These are phyloP conservation scores for Exophiala xenobiotica DNA, from an alignment of 2,329 filamentous ascomycete genomes.

Conservation along the genomic window DNA sequence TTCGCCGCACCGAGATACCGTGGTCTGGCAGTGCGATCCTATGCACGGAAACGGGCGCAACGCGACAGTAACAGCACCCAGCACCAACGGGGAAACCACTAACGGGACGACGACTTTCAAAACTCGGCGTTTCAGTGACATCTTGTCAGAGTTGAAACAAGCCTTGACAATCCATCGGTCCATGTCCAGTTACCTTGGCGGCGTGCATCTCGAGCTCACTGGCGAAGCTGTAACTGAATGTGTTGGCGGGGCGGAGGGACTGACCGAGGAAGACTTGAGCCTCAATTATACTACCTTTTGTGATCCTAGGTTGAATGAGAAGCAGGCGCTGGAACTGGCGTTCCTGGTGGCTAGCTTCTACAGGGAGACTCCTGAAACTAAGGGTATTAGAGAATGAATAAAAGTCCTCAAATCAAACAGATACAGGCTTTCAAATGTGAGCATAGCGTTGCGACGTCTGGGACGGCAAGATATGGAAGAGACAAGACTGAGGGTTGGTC, in stretches of 20 bases:
- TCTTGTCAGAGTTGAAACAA: constrained; percentile 80
- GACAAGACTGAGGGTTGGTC: too few relatives aligned
- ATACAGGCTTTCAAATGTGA: too few relatives aligned
- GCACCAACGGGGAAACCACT: constrained; percentile 45
- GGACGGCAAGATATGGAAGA: too few relatives aligned
- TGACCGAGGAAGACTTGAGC: constrained; percentile 83
- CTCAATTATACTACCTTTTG: constrained; percentile 95
- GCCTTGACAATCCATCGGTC: constrained; percentile 82
- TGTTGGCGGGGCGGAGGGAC: constrained; percentile 79
- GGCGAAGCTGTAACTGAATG: constrained; percentile 97
- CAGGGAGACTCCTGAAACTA: constrained; percentile 42
- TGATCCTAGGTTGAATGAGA: constrained; percentile 93
- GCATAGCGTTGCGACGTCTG: too few relatives aligned
- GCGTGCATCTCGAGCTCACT: constrained; percentile 91
- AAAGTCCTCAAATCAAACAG: too few relatives aligned
- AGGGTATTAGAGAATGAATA: not conserved
- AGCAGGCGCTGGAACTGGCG: constrained; percentile 91
- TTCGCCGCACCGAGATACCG: constrained; percentile 61
- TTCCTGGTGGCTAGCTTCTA: constrained; percentile 89
- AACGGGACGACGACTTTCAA: constrained; percentile 74
- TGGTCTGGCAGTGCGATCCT: constrained; percentile 97
- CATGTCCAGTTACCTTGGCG: constrained; percentile 81
- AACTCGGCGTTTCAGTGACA: constrained; percentile 86
- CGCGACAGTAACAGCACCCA: constrained; percentile 36
- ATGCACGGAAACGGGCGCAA: constrained; percentile 83